A percentile compares a stretch with the other conserved stretches of the same genome.
Evolutionary conservation across 805 yeast species (phyloP).

Genomic region (Yarrowia hollandica): DNA sequence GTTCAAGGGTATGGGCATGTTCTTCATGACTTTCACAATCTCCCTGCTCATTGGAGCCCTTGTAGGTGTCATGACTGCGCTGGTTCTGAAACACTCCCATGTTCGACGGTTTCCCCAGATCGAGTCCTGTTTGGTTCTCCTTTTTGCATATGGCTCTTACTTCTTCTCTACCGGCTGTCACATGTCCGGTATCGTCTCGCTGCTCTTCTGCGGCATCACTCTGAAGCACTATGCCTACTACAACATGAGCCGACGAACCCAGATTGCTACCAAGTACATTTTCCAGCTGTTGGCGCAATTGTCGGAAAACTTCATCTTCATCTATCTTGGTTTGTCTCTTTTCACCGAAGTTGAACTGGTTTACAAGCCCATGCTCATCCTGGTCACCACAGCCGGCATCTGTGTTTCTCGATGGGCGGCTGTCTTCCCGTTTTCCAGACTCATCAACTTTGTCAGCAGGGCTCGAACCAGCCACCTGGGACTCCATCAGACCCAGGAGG

Average conservation of each 20-base stretch:
- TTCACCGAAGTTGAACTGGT: conserved; percentile 96
- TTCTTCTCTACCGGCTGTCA: conserved; percentile 98
- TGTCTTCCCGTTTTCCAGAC: conserved; percentile 86
- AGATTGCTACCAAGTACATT: conserved; percentile 91
- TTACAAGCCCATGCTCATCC: conserved; percentile 88
- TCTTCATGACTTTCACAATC: conserved; percentile 88
- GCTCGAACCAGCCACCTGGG: conserved; percentile 44
- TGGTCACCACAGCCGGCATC: conserved; percentile 83
- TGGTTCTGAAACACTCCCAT: conserved; percentile 87
- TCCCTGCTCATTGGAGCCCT: conserved; percentile 86
- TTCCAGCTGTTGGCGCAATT: conserved; percentile 93
- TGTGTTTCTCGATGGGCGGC: conserved; percentile 97
- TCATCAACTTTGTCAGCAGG: conserved; percentile 76
- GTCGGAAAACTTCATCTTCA: conserved; percentile 94
- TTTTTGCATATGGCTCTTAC: conserved; percentile 93
- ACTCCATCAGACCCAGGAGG: conserved; percentile 58
- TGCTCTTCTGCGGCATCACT: conserved; percentile 94
- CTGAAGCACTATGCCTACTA: conserved; percentile 95
- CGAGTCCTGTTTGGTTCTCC: conserved; percentile 86
- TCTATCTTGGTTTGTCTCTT: conserved; percentile 87
- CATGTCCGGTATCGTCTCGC: conserved; percentile 97
- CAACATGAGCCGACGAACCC: conserved; percentile 96
- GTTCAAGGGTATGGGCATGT: conserved; percentile 91
- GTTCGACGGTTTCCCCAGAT: conserved; percentile 94
- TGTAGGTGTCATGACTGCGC: conserved; percentile 84